Conservation (phyloP, 129 eudicot genomes). For the Tagetes patula region DNA sequence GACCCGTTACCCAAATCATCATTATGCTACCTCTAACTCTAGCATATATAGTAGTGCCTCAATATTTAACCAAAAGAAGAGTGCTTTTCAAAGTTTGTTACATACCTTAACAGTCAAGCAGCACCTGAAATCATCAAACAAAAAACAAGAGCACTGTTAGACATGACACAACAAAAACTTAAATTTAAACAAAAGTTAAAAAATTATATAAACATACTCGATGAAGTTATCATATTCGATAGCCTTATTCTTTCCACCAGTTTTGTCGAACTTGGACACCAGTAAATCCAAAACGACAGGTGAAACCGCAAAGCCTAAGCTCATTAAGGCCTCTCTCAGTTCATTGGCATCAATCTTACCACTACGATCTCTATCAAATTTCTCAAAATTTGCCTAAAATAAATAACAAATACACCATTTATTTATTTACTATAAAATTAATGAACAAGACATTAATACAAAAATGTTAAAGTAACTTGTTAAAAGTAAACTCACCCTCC, state of each 20-base stretch:
- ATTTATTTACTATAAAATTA: neutral
- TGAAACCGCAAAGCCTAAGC: slow-evolving; percentile 71
- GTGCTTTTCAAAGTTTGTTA: neutral
- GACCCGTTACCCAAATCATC: neutral
- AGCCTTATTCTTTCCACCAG: slow-evolving; percentile 72
- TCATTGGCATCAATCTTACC: slow-evolving; percentile 74
- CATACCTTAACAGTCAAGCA: slow-evolving; percentile 94
- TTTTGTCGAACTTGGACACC: slow-evolving; percentile 78
- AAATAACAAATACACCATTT: neutral
- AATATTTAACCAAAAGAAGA: neutral
- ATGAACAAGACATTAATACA: neutral
- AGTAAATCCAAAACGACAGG: slow-evolving; percentile 70
- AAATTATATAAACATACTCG: slow-evolving; percentile 51
- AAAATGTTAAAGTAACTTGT: neutral
- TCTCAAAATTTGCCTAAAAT: slow-evolving; percentile 65
- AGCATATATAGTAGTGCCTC: neutral
- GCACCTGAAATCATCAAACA: slow-evolving; percentile 59
- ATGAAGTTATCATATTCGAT: slow-evolving; percentile 93
- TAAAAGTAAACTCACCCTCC: slow-evolving; percentile 64
- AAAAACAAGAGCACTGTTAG: slow-evolving; percentile 13
- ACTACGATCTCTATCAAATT: slow-evolving; percentile 79
- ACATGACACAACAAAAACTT: neutral
- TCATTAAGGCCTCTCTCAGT: slow-evolving; percentile 75
- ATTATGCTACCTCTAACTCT: neutral
- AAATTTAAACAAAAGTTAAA: neutral